Conservation (phyloP, 768 basidiomycete genomes). For the Lentinula lateritia region DNA sequence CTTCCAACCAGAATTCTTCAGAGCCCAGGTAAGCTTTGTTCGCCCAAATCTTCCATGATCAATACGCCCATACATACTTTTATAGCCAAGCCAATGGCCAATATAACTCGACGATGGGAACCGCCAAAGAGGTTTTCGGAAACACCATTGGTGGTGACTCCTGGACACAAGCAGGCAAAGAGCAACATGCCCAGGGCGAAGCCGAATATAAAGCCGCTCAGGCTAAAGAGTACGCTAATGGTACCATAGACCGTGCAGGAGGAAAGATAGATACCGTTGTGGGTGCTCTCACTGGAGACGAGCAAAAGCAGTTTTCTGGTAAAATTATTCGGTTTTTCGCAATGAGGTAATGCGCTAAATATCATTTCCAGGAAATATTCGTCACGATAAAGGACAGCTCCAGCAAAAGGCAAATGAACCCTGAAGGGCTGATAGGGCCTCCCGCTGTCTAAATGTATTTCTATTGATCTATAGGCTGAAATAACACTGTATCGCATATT, state of each 20-base stretch:
- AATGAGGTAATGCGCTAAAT: too few species aligned
- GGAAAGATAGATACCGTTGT: constrained; percentile 50
- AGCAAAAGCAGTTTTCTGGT: constrained; percentile 44
- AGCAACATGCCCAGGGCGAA: constrained; percentile 27
- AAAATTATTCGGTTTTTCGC: too few species aligned
- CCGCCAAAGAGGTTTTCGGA: constrained; percentile 16
- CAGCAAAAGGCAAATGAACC: constrained; percentile 50
- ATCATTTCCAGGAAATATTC: too few species aligned
- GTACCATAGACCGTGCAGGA: constrained; percentile 33
- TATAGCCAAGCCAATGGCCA: background rate
- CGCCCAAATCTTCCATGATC: too few species aligned
- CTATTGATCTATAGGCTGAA: too few species aligned
- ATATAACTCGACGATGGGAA: constrained; percentile 13
- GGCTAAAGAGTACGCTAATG: constrained; percentile 46
- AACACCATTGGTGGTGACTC: constrained; percentile 23
- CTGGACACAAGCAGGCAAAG: constrained; percentile 24
- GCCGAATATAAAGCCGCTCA: constrained; percentile 23
- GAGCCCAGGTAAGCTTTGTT: background rate
- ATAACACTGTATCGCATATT: too few species aligned
- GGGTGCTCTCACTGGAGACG: constrained; percentile 51
- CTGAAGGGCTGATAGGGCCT: background rate
- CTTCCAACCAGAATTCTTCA: background rate
- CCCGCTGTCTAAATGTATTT: background rate
- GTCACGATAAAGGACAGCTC: constrained; percentile 47
- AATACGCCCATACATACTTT: background rate